Percentiles rank a stretch among this genome's conserved stretches.
These are phyloP conservation scores for Phytophthora foliorum DNA, from an alignment of 352 stramenopile species.

Conservation along the genomic window DNA sequence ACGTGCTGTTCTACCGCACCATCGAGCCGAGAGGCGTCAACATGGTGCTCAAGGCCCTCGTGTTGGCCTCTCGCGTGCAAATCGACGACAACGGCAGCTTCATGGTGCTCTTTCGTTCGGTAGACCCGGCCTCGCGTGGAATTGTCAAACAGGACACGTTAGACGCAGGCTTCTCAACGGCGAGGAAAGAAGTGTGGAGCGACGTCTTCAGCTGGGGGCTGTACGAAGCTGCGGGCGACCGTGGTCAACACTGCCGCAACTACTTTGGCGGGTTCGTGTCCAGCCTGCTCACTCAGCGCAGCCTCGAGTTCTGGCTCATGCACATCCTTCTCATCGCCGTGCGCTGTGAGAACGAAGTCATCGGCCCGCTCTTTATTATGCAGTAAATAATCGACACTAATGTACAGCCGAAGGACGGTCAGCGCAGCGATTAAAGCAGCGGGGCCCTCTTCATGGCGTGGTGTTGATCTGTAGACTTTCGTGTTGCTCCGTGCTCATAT, in stretches of 20 bases:
- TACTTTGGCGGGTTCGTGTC: slow-evolving; percentile 74
- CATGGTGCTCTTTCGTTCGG: slow-evolving; percentile 71
- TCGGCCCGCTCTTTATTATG: slow-evolving; percentile 64
- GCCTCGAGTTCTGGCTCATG: slow-evolving; percentile 76
- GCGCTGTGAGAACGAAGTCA: slow-evolving; percentile 69
- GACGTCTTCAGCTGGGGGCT: slow-evolving; percentile 77
- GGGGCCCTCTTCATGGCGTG: slow-evolving; percentile 24
- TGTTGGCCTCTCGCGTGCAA: slow-evolving; percentile 65
- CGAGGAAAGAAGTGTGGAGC: slow-evolving; percentile 52
- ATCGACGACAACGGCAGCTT: slow-evolving; percentile 58
- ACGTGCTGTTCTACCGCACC: slow-evolving; percentile 74
- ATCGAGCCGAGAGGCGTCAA: slow-evolving; percentile 57
- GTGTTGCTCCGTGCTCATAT: background rate
- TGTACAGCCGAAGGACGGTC: slow-evolving; percentile 25
- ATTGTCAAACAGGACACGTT: slow-evolving; percentile 18
- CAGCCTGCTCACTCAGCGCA: slow-evolving; percentile 45
- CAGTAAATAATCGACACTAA: slow-evolving; percentile 31
- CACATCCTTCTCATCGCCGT: slow-evolving; percentile 74
- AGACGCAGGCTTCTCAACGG: slow-evolving; percentile 19
- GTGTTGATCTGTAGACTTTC: slow-evolving; percentile 9
- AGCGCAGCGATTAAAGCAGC: slow-evolving; percentile 6
- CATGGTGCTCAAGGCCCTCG: slow-evolving; percentile 60
- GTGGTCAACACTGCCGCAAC: slow-evolving; percentile 60
- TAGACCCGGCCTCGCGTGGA: slow-evolving; percentile 50
- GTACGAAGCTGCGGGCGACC: slow-evolving; percentile 53